Evolutionary conservation across 805 yeast species (phyloP).

Genomic region (Kazachstania viticola): DNA sequence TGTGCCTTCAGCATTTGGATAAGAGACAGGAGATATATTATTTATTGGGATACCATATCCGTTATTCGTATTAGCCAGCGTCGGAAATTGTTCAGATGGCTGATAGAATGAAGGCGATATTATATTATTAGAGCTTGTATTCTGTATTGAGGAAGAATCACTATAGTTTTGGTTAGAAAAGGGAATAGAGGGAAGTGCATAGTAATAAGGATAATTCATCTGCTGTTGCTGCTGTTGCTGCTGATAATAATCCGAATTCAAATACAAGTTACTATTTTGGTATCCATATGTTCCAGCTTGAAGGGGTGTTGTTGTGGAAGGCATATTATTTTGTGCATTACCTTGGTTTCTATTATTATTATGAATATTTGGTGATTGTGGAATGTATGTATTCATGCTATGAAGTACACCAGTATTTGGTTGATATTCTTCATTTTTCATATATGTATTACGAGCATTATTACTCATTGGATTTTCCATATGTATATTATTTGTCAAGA

Average conservation of each 20-base stretch:
- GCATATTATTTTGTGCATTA: background rate
- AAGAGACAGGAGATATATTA: conserved; percentile 2
- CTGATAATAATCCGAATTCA: conserved; percentile 4
- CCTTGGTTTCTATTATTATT: conserved; percentile 4
- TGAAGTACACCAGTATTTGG: conserved; percentile 2
- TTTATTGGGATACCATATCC: background rate
- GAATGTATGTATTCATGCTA: conserved; percentile 1
- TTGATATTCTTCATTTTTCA: conserved; percentile 5
- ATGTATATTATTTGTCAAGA: too few relatives aligned
- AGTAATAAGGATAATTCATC: background rate
- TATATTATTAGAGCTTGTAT: too few relatives aligned
- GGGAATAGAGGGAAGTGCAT: too few relatives aligned
- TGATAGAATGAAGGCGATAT: too few relatives aligned
- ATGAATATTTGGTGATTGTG: conserved; percentile 6
- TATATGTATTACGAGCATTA: conserved; percentile 1
- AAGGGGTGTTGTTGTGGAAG: background rate
- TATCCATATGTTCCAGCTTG: conserved; percentile 1
- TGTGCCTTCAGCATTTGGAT: conserved; percentile 1
- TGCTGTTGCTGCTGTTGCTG: conserved; percentile 10
- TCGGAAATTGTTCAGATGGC: too few relatives aligned
- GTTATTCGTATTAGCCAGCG: too few relatives aligned
- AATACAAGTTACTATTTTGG: conserved; percentile 1
- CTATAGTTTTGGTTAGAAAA: too few relatives aligned
- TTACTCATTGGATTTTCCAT: background rate
- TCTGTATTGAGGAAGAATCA: too few relatives aligned